Evolutionary conservation across 805 yeast genomes (phyloP), one percentile per base, ranked within the genome.

Genomic region (Martiniozyma abietophila): DNA sequence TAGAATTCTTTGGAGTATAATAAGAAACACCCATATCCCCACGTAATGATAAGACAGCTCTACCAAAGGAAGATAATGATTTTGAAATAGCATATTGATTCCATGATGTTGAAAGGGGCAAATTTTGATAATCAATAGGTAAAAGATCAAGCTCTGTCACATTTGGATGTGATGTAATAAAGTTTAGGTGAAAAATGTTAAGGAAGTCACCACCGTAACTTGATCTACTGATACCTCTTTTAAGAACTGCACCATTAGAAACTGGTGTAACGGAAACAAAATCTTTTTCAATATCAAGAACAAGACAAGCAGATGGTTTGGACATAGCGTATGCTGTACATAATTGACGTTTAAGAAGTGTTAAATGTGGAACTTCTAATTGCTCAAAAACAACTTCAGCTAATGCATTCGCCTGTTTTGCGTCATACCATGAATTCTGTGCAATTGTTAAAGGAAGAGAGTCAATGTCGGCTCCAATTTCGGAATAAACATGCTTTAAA

Each of bases 191-290:
- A 56, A 81, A 83, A 33, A 73, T 64, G 53, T 79, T 81, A 36
- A 82, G 54, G 53, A 80, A 88, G 53, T 86, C 89, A 8, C 96
- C 97, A 4, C 88, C 96, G 51, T 69, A 81, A 46, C 73, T 75
- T 11, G 83, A 71, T 53, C 74, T 80, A 40, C 69, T 61, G 5
- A 74, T 66, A 30, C 83, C 80, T 51, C 78, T 80, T 43, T 67
- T 59, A 34, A 80, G 68, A 33, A 84, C 70, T 11, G 71, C 68
- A 25, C 95, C 95, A 47, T 81, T 86, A 41, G 74, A 59, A 14
- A 84, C 70, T 8, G 94, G 94, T 0, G 92, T 80, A 8, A 84
- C 82, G 21, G 77, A 67, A 12, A 79, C 67, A 4, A 73, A 70
- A 4, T 79, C 65, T 8, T 81, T 66, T 3, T 95, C 96, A 29